These are phyloP conservation scores for Boletus rex-veris DNA, from an alignment of 768 basidiomycete genomes.

Conservation along the genomic window DNA sequence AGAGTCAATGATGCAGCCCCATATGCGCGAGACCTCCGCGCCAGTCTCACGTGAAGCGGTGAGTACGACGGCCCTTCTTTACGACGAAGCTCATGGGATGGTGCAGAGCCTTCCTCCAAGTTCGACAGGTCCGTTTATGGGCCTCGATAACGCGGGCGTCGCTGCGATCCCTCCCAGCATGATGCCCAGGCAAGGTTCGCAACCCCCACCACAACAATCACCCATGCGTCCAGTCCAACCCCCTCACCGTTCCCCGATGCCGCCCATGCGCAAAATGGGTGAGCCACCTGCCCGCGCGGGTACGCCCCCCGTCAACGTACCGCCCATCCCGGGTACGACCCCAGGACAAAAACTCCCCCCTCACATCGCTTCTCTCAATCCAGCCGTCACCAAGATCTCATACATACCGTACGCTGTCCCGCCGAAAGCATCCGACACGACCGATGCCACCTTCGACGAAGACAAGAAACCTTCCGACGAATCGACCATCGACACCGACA, in stretches of 20 bases:
- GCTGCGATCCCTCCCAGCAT: conserved; percentile 8
- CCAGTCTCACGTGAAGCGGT: conserved; percentile 28
- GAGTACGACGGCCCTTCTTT: neutral
- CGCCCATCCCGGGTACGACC: conserved; percentile 25
- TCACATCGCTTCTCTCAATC: conserved; percentile 32
- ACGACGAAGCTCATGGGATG: neutral
- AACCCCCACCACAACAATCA: conserved; percentile 29
- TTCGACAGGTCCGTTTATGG: conserved; percentile 20
- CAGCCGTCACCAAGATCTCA: conserved; percentile 30
- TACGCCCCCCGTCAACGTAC: conserved; percentile 17
- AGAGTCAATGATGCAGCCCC: conserved; percentile 25
- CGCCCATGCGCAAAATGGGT: conserved; percentile 17
- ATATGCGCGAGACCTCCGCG: conserved; percentile 24
- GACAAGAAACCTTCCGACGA: conserved; percentile 24
- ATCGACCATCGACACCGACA: conserved; percentile 12
- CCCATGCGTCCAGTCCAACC: conserved; percentile 18
- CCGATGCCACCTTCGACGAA: conserved; percentile 18
- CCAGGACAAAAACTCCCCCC: conserved; percentile 32
- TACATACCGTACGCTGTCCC: conserved; percentile 25
- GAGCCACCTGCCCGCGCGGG: conserved; percentile 15
- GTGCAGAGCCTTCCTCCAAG: conserved; percentile 25
- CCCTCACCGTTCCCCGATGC: conserved; percentile 23
- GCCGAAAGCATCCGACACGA: conserved; percentile 15
- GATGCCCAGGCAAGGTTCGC: conserved; percentile 21
- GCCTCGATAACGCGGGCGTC: conserved; percentile 15